Conservation (phyloP, 2,329 filamentous ascomycete genomes). For the Samsoniella hepiali region DNA sequence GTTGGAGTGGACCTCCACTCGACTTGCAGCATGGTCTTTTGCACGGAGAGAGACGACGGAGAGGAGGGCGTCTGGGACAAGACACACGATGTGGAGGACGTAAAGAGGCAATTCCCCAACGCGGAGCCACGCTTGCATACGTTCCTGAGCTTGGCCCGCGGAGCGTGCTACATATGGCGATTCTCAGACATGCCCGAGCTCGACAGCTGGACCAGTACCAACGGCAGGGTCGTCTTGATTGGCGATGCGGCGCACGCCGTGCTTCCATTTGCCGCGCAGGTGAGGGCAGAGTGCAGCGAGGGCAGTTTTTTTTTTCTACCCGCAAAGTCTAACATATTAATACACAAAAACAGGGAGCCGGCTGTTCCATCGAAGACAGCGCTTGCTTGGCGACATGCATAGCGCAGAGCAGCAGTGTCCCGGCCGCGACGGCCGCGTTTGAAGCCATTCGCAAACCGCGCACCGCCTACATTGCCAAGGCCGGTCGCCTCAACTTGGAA, state of each 20-base stretch:
- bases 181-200: not conserved
- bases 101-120: not conserved
- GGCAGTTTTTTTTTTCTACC: too few species aligned
- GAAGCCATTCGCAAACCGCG: conserved; percentile 2
- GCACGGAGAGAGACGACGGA: not conserved
- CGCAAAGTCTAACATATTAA: too few species aligned
- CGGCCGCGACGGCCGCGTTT: not conserved
- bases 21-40: not conserved
- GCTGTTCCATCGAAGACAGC: not conserved
- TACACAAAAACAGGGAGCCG: not conserved
- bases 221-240: not conserved
- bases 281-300: not conserved
- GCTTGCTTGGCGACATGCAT: not conserved
- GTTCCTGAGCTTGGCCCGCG: not conserved
- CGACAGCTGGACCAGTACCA: not conserved
- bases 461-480: not conserved
- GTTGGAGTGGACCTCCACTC: not conserved
- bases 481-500: not conserved
- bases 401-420: not conserved
- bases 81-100: not conserved
- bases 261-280: not conserved
- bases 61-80: not conserved
- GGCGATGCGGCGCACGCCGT: conserved; percentile 9
- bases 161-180: not conserved
- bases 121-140: not conserved